Percentiles rank a stretch among this genome's conserved stretches.
Evolutionary conservation across 306 rosid species (phyloP).

Genomic region (Albizia julibrissin): DNA sequence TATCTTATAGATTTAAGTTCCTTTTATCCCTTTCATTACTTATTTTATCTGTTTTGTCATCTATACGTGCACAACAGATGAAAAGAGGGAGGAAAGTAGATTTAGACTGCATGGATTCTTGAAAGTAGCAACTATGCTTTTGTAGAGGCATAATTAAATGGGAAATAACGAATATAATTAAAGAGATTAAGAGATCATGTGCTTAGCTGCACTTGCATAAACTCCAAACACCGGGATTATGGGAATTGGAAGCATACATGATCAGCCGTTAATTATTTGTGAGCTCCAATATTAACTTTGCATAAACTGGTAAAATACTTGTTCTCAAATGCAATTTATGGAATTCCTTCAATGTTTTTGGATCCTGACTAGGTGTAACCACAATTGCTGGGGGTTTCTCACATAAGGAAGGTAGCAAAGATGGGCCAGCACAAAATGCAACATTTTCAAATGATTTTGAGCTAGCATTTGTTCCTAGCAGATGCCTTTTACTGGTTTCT

Average conservation of each 20-base stretch:
- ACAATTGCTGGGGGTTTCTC: constrained; percentile 72
- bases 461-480: constrained; percentile 51
- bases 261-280: not conserved
- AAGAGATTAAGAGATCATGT: not conserved
- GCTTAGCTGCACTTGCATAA: not conserved
- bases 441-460: constrained; percentile 60
- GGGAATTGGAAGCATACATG: constrained; percentile 6
- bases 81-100: not conserved
- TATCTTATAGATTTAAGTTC: not conserved
- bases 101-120: not conserved
- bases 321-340: not conserved
- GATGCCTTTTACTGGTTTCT: constrained; percentile 57
- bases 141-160: not conserved
- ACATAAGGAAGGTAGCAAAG: constrained; percentile 38
- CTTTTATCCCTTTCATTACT: not conserved
- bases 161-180: not conserved
- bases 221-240: constrained; percentile 11
- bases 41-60: not conserved
- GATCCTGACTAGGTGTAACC: constrained; percentile 58
- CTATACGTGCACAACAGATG: not conserved
- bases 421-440: constrained; percentile 71
- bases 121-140: constrained; percentile 8
- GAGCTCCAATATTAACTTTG: not conserved
- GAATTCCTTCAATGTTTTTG: constrained; percentile 20
- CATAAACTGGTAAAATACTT: not conserved